Percentiles rank a stretch among this genome's conserved stretches.
Evolutionary conservation across 2,329 filamentous ascomycete genomes (phyloP).

Genomic region (Calonectria multiphialidica): DNA sequence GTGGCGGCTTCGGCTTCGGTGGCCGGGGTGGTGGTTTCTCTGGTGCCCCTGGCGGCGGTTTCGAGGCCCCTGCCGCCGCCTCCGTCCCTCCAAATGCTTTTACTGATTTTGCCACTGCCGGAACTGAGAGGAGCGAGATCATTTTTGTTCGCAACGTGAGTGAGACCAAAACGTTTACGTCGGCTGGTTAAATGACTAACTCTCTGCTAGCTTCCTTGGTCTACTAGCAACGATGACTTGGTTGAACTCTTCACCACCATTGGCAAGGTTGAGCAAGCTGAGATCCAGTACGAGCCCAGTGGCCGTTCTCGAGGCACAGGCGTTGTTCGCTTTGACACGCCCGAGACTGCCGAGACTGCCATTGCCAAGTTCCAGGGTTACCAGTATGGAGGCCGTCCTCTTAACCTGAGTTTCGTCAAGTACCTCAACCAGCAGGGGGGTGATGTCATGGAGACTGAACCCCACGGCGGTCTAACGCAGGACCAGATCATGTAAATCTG

Average conservation of each 20-base stretch:
- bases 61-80: constrained; percentile 62
- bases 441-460: constrained; percentile 87
- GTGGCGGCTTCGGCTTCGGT: constrained; percentile 66
- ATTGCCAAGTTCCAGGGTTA: constrained; percentile 99
- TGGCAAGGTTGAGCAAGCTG: constrained; percentile 97
- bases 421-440: constrained; percentile 79
- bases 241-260: constrained; percentile 98
- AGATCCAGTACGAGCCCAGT: constrained; percentile 98
- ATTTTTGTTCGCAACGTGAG: constrained; percentile 99
- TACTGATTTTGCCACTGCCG: constrained; percentile 90
- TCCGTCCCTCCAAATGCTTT: constrained; percentile 84
- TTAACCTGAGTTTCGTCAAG: constrained; percentile 94
- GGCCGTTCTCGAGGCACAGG: constrained; percentile 94
- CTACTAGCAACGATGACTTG: constrained; percentile 97
- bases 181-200: constrained; percentile 27
- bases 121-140: constrained; percentile 82
- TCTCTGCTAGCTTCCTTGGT: constrained; percentile 86
- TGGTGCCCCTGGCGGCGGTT: constrained; percentile 47
- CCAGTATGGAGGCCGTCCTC: constrained; percentile 94
- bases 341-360: constrained; percentile 89
- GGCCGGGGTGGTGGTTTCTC: constrained; percentile 37
- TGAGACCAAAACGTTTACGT: constrained; percentile 33
- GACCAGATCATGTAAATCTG: constrained; percentile 91
- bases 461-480: constrained; percentile 84
- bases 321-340: constrained; percentile 91